phyloP scores from a whole-genome alignment of 2,329 filamentous ascomycete species.

The Fusarium lyarnte region DNA sequence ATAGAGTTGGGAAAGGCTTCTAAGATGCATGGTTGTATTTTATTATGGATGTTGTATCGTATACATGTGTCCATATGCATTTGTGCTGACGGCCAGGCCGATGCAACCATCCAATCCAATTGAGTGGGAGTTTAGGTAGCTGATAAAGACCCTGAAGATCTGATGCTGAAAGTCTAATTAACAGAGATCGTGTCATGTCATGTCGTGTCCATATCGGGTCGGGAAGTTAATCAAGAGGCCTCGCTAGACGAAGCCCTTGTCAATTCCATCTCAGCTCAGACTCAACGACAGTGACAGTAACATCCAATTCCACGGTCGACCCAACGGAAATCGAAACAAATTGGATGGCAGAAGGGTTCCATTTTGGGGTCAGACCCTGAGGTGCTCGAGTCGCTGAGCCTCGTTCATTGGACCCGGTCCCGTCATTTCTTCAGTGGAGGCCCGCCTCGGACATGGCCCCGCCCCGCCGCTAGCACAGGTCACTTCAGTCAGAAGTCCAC shows the following conservation, averaged over 20 bases:
- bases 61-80: not conserved
- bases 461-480: slow-evolving; percentile 8
- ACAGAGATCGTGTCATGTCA: not conserved
- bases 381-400: not conserved
- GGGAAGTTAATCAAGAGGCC: not conserved
- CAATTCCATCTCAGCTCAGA: not conserved
- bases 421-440: not conserved
- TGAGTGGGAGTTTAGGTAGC: not conserved
- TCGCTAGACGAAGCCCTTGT: not conserved
- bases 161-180: not conserved
- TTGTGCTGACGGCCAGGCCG: slow-evolving; percentile 19
- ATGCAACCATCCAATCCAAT: slow-evolving; percentile 30
- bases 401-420: not conserved
- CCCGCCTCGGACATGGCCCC: not conserved
- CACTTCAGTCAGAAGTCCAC: not conserved
- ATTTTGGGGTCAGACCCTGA: slow-evolving; percentile 27
- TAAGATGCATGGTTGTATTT: not conserved
- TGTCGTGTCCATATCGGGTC: not conserved
- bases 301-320: not conserved
- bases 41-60: not conserved
- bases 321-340: slow-evolving; percentile 29
- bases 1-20: slow-evolving; percentile 14
- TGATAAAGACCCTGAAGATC: slow-evolving; percentile 1
- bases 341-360: slow-evolving; percentile 4
- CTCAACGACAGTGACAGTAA: not conserved